Evolutionary conservation across 495 filamentous ascomycete genomes (phyloP), one percentile per base, ranked within the genome.

Genomic region (Talaromyces borbonicus): DNA sequence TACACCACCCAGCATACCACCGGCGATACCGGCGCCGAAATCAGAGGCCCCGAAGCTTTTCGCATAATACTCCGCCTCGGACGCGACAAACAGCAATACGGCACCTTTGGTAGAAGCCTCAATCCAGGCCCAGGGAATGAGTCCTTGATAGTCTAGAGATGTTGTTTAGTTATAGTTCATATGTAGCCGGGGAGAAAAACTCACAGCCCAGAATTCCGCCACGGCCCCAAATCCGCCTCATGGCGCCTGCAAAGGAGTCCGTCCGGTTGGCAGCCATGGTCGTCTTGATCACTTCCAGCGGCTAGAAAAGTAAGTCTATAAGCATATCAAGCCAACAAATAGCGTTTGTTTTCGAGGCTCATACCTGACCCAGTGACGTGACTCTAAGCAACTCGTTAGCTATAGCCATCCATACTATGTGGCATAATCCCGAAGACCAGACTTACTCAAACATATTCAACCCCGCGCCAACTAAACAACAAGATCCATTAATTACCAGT

Each of bases 111-210:
- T 97, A 56, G 92, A 97, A 65, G 93, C 93, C 76, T 98, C 92
- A 75, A 98, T 98, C 92, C 92, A 98, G 70, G 92, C 92, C 92
- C 92, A 98, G 52, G 92, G 92, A 67, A 98, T 98, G 58, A 98
- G 84, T 68, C 92, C 92, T 78, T 98, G 92, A 75, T 95, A 98
- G 73, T 95, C 92, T 98, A 26, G 25, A 45, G 16, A 18, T 20
- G n/a, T 24, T 29, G 37, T 15, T 26, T 20, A 29, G 31, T 26
- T 4, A 11, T 11, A 16, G 40, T 31, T 40, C 15, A 14, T 14
- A 42, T 16, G 20, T 20, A 24, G 11, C 19, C 12, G 27, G 5
- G 11, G 9, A 2, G 3, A 25, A 14, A 39, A 50, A 84, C 90
- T 73, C 74, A 98, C 92, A 98, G 75, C 92, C 92, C 60, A 95